Evolutionary conservation across 108 stramenopile genomes (phyloP).

Genomic region (Nitzschia sp.): DNA sequence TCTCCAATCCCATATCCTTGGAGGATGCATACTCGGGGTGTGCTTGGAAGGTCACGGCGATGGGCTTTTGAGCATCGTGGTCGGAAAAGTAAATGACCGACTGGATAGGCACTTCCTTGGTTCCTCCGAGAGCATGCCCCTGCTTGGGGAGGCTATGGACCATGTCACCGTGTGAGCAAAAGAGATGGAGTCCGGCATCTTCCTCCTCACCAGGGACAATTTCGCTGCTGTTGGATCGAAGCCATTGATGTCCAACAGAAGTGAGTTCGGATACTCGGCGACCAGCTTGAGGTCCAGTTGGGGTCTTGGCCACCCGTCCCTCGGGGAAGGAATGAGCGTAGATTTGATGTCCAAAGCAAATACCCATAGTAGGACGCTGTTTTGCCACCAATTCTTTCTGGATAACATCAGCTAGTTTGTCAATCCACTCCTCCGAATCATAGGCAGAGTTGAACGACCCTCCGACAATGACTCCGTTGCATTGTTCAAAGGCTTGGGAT

Average conservation of each 20-base stretch:
- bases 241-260: constrained; percentile 18
- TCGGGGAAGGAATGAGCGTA: constrained; percentile 67
- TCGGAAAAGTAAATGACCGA: constrained; percentile 63
- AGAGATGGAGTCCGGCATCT: constrained; percentile 32
- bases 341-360: constrained; percentile 86
- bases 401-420: constrained; percentile 48
- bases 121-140: constrained; percentile 60
- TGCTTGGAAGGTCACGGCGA: constrained; percentile 75
- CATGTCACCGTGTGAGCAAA: constrained; percentile 83
- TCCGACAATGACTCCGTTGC: constrained; percentile 68
- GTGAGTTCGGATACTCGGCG: constrained; percentile 37
- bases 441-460: constrained; percentile 78
- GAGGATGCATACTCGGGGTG: constrained; percentile 70
- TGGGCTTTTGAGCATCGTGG: constrained; percentile 40
- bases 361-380: constrained; percentile 52
- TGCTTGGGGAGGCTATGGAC: constrained; percentile 58
- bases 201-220: neutral
- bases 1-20: constrained; percentile 33
- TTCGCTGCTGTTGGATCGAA: neutral
- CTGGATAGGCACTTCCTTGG: constrained; percentile 58
- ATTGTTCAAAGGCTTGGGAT: constrained; percentile 27
- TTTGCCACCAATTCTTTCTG: constrained; percentile 53
- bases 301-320: constrained; percentile 34
- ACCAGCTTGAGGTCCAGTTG: constrained; percentile 51
- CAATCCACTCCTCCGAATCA: constrained; percentile 64